Conservation (phyloP, 805 yeast species). For the Diddensiella caesifluorescens region DNA sequence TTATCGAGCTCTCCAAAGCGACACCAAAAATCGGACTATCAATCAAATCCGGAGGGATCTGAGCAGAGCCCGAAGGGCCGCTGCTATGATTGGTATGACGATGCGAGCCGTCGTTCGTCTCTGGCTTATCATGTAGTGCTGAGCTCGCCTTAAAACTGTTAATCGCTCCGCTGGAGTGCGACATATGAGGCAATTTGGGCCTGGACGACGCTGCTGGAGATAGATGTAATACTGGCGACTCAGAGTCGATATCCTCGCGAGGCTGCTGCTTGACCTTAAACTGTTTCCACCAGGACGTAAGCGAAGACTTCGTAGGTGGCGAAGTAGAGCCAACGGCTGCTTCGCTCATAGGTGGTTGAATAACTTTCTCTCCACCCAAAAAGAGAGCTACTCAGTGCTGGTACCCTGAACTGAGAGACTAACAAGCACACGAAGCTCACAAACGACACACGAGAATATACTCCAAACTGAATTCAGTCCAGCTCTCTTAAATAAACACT, state of each 20-base stretch:
- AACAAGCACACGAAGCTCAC: too few species aligned
- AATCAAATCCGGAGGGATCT: constrained; percentile 11
- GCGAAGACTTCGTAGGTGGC: constrained; percentile 33
- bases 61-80: constrained; percentile 2
- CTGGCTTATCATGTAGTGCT: not conserved
- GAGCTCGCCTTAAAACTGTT: constrained; percentile 6
- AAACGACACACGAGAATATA: too few species aligned
- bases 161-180: constrained; percentile 32
- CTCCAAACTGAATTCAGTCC: too few species aligned
- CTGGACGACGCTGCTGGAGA: too few species aligned
- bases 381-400: too few species aligned
- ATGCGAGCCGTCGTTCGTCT: not conserved
- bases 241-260: constrained; percentile 1
- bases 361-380: too few species aligned
- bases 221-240: constrained; percentile 1
- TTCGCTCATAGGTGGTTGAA: too few species aligned
- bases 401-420: too few species aligned
- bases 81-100: constrained; percentile 7
- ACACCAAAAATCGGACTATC: constrained; percentile 66
- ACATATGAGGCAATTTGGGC: constrained; percentile 35
- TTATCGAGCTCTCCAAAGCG: constrained; percentile 62
- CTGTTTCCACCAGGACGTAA: constrained; percentile 41
- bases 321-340: constrained; percentile 15
- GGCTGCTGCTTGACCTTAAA: constrained; percentile 27
- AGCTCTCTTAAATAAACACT: too few species aligned